Percentiles rank a stretch among this genome's conserved stretches.
Evolutionary conservation across 352 stramenopile species (phyloP).

Genomic region (Pythium biforme): DNA sequence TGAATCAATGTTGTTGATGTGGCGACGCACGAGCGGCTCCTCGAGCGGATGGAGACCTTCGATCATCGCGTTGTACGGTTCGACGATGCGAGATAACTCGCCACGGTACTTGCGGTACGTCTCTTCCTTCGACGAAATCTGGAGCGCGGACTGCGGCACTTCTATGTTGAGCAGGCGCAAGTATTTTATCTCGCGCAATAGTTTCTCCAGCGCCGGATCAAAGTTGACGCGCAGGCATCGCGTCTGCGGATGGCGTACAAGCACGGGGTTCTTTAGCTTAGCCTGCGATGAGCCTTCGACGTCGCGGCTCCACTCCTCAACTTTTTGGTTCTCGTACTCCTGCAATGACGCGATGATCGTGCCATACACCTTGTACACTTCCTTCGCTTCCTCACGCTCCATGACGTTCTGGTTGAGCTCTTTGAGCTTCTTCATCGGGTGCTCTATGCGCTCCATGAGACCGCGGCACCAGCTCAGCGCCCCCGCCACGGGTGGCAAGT

Average conservation of each 20-base stretch:
- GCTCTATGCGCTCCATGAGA: conserved; percentile 94
- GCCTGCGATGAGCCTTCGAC: conserved; percentile 93
- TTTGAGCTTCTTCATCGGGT: conserved; percentile 96
- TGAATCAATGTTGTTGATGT: conserved; percentile 96
- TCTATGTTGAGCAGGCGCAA: conserved; percentile 93
- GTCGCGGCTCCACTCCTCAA: conserved; percentile 95
- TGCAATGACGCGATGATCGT: conserved; percentile 96
- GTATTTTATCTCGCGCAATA: conserved; percentile 98
- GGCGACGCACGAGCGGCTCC: conserved; percentile 93
- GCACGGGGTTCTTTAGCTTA: conserved; percentile 95
- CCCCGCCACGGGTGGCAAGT: conserved; percentile 94
- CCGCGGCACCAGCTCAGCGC: conserved; percentile 95
- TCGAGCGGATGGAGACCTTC: conserved; percentile 96
- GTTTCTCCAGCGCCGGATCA: conserved; percentile 94
- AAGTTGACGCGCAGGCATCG: conserved; percentile 96
- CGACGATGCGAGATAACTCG: conserved; percentile 97
- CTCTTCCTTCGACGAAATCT: conserved; percentile 95
- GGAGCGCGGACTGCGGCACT: conserved; percentile 92
- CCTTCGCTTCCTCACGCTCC: conserved; percentile 97
- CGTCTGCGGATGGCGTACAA: conserved; percentile 89
- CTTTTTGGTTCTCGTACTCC: conserved; percentile 97
- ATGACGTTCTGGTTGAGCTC: conserved; percentile 96
- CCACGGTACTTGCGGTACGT: conserved; percentile 96
- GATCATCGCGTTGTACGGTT: conserved; percentile 98
- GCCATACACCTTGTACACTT: conserved; percentile 97